Evolutionary conservation across 2,329 filamentous ascomycete genomes (phyloP), one percentile per base, ranked within the genome.

Genomic region (Emericellopsis cladophorae): DNA sequence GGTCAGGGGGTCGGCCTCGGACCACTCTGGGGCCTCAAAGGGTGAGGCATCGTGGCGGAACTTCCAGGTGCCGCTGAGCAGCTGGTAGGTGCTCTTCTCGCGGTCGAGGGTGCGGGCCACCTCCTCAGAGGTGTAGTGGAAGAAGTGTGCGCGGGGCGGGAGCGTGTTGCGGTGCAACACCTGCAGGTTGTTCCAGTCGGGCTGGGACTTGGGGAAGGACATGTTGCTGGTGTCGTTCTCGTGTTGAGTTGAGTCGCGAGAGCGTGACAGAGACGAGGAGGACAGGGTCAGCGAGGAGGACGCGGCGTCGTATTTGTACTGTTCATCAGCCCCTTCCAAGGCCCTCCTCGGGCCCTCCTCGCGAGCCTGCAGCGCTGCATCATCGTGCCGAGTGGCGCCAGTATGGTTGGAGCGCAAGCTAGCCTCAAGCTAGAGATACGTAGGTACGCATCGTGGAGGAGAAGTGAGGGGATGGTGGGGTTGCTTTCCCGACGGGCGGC

Each of bases 141-240:
- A 67, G 54, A 79, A 79, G 48, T 72, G 64, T 15, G 72, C 62
- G 31, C 74, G 66, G 3, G 72, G 68, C 32, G 69, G 63, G 8
- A 79, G 58, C 0, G 70, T 76, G 47, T 74, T 74, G 45, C 61
- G 66, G 51, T 79, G 75, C 18, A 79, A 58, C 26, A 79, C 59
- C 4, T 61, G 50, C 39, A 77, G 64, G 49, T 79, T 79, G 54
- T 68, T 74, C 75, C 75, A 79, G 52, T 79, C 74, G 7, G 73
- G 72, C 35, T 43, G 26, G 15, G 44, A 21, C 12, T 41, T 31
- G 6, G 48, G 48, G 41, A 49, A 48, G 15, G 36, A 40, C 39
- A 41, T 41, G 21, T 36, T 44, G 16, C 38, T 41, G 21, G 39
- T 44, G 16, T 31, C 29, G 26, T 9, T 21, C 32, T 35, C 32